Evolutionary conservation across 1,284 basidiomycete species (phyloP).

Genomic region (Microbotryomycetes sp.): DNA sequence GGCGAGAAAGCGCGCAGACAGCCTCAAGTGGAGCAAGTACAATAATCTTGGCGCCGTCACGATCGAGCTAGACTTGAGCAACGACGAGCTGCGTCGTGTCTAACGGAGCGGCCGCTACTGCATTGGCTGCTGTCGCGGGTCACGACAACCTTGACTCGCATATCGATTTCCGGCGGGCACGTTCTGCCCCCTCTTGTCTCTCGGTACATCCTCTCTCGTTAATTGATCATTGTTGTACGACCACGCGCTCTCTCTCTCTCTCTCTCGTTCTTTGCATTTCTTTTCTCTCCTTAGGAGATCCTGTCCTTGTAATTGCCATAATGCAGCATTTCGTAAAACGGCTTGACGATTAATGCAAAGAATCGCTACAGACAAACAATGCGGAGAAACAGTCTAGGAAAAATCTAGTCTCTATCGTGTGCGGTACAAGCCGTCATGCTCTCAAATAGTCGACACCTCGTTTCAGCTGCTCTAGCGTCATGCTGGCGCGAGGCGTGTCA

Average conservation of each 20-base stretch:
- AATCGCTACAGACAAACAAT: not conserved
- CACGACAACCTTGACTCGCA: too few species aligned
- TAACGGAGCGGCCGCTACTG: not conserved
- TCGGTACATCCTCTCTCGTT: not conserved
- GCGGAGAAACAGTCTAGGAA: not conserved
- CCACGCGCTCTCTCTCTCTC: not conserved
- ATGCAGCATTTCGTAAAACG: not conserved
- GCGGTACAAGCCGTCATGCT: not conserved
- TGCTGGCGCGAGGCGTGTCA: slow-evolving; percentile 5
- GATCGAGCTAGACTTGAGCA: slow-evolving; percentile 23
- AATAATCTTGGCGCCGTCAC: slow-evolving; percentile 10
- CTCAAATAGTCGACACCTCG: slow-evolving; percentile 14
- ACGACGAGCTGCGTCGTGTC: slow-evolving; percentile 17
- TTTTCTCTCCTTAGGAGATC: too few species aligned
- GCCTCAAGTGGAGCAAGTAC: slow-evolving; percentile 30
- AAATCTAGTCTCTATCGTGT: not conserved
- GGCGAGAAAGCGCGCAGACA: slow-evolving; percentile 20
- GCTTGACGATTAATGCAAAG: too few species aligned
- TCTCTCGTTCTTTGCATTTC: not conserved
- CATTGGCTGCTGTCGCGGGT: too few species aligned
- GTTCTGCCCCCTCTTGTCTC: too few species aligned
- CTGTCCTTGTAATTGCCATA: not conserved
- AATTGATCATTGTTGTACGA: not conserved
- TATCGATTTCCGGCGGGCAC: too few species aligned
- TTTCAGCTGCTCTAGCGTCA: slow-evolving; percentile 30